Percentiles rank a stretch among this genome's conserved stretches.
Conservation (phyloP, 257 asterid genomes). For the Capsicum pubescens region DNA sequence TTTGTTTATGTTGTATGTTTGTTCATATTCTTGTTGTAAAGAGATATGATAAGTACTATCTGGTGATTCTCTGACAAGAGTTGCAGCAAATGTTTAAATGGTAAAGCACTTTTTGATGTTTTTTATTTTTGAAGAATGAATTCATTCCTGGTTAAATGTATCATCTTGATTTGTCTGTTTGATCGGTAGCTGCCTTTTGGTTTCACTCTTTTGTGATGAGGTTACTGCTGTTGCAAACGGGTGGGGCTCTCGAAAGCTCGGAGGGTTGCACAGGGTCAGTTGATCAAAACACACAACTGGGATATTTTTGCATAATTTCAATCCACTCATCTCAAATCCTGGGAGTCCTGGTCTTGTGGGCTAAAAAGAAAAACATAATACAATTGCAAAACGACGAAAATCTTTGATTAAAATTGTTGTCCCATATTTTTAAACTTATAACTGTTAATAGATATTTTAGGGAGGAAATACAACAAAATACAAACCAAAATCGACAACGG, state of each 20-base stretch:
- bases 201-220: not conserved
- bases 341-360: not conserved
- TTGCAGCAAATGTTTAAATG: not conserved
- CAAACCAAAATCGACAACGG: not conserved
- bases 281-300: not conserved
- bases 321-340: not conserved
- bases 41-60: too few species aligned
- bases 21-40: too few species aligned
- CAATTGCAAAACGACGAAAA: not conserved
- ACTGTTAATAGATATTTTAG: conserved; percentile 5
- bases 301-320: not conserved
- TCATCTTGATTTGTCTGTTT: not conserved
- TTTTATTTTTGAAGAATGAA: not conserved
- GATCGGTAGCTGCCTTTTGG: not conserved
- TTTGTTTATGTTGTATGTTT: too few species aligned
- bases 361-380: not conserved
- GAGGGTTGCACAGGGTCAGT: conserved; percentile 93
- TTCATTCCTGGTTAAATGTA: not conserved
- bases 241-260: conserved; percentile 95
- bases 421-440: not conserved
- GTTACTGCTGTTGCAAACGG: conserved; percentile 45
- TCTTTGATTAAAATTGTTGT: not conserved
- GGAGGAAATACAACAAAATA: conserved; percentile 3
- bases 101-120: not conserved
- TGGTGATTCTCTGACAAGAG: not conserved